A percentile compares a stretch with the other conserved stretches of the same genome.
phyloP scores from a whole-genome alignment of 176 grass and related monocot genomes.

The Puya raimondii region DNA sequence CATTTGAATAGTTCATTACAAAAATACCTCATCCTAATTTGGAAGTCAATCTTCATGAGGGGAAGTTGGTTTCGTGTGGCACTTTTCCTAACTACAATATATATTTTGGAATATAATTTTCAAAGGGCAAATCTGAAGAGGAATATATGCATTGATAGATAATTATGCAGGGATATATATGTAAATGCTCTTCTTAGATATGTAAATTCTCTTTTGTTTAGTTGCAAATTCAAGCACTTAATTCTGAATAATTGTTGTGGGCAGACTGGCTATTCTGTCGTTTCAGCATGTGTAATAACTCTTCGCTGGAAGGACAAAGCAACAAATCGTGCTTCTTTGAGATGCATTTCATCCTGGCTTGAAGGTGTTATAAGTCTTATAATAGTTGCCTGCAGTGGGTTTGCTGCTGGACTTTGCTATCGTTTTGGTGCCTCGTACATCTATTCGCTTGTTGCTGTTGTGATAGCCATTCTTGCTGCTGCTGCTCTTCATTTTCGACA shows the following conservation, averaged over 20 bases:
- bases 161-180: no score
- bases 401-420: constrained; percentile 62
- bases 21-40: not conserved
- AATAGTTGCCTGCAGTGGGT: constrained; percentile 55
- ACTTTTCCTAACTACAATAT: no score
- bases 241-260: constrained; percentile 9
- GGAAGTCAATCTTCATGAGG: no score
- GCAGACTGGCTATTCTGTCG: constrained; percentile 96
- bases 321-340: constrained; percentile 30
- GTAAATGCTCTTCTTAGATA: no score
- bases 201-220: no score
- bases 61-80: no score
- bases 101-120: no score
- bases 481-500: constrained; percentile 64
- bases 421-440: constrained; percentile 40
- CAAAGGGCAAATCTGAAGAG: no score
- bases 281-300: constrained; percentile 90
- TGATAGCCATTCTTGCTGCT: constrained; percentile 48
- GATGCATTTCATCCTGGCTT: constrained; percentile 49
- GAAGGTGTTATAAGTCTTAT: constrained; percentile 76
- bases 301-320: constrained; percentile 75
- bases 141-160: no score
- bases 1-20: not conserved
- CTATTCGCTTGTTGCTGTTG: constrained; percentile 39
- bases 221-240: not conserved